These are phyloP conservation scores for Diplocarpon mali DNA, from an alignment of 2,329 filamentous ascomycete species.

Conservation along the genomic window DNA sequence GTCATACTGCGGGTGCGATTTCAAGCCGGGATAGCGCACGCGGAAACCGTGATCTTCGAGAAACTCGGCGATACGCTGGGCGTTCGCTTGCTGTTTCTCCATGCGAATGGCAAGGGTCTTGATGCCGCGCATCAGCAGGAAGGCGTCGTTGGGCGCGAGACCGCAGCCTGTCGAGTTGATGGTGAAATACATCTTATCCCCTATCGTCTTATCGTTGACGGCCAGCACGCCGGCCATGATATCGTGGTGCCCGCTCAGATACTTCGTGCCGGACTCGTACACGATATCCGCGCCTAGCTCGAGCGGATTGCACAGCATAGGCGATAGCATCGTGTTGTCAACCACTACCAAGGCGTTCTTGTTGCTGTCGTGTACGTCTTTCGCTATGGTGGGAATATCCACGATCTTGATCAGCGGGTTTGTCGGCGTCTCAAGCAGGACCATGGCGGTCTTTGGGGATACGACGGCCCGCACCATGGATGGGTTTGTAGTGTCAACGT, in stretches of 20 bases:
- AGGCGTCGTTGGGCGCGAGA: slow-evolving; percentile 88
- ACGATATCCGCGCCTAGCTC: slow-evolving; percentile 92
- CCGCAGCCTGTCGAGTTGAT: slow-evolving; percentile 96
- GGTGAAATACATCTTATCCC: slow-evolving; percentile 87
- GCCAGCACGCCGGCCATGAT: slow-evolving; percentile 98
- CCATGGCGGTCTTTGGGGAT: slow-evolving; percentile 79
- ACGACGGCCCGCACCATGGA: slow-evolving; percentile 59
- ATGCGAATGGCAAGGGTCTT: slow-evolving; percentile 96
- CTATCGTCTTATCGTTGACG: slow-evolving; percentile 70
- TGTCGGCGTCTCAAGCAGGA: slow-evolving; percentile 89
- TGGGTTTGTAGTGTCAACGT: slow-evolving; percentile 83
- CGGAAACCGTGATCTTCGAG: slow-evolving; percentile 86
- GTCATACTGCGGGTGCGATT: slow-evolving; percentile 92
- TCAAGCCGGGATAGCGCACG: slow-evolving; percentile 87
- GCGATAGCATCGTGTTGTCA: slow-evolving; percentile 98
- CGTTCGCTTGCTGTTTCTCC: slow-evolving; percentile 95
- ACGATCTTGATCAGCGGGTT: slow-evolving; percentile 98
- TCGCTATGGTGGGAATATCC: slow-evolving; percentile 74
- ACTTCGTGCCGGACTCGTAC: slow-evolving; percentile 97
- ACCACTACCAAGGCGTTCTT: slow-evolving; percentile 74
- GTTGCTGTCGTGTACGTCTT: slow-evolving; percentile 66
- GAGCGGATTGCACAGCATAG: slow-evolving; percentile 84
- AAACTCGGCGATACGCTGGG: slow-evolving; percentile 83
- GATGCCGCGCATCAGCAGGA: slow-evolving; percentile 86
- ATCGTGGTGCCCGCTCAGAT: slow-evolving; percentile 94